Conservation (phyloP, 2,329 filamentous ascomycete species). For the Eurotiales sp. region DNA sequence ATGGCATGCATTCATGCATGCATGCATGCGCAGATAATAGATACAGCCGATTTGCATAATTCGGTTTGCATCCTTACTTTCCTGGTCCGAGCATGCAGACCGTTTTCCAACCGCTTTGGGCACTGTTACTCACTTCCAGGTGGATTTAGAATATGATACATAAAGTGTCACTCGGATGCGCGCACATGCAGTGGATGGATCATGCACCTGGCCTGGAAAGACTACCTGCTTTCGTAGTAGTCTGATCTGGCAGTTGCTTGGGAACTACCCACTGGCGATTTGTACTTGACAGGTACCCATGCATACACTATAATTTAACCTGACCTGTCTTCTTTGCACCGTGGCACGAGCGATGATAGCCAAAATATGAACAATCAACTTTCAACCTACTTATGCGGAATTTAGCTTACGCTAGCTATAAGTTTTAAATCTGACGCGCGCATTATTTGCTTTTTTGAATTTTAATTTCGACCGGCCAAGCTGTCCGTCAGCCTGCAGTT, state of each 20-base stretch:
- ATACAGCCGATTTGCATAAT: no score
- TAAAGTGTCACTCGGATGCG: no score
- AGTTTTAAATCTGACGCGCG: background rate
- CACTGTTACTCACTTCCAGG: background rate
- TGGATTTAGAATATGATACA: background rate
- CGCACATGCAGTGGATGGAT: no score
- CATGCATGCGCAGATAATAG: no score
- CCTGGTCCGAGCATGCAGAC: background rate
- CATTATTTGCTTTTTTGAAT: background rate
- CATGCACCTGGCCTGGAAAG: no score
- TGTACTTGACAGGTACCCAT: conserved; percentile 9
- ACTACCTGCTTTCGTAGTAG: no score
- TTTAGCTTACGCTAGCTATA: no score
- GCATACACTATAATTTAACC: background rate
- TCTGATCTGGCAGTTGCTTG: no score
- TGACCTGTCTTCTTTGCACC: background rate
- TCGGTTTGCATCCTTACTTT: no score
- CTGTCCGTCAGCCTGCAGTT: background rate
- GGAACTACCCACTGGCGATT: no score
- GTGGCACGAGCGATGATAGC: conserved; percentile 6
- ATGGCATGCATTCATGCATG: no score
- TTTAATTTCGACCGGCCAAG: background rate
- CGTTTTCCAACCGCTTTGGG: background rate
- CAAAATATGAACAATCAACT: conserved; percentile 4
- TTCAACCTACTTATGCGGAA: background rate